Evolutionary conservation across 208 protist genomes (phyloP), one percentile per base, ranked within the genome.

Genomic region (Porcisia hertigi): DNA sequence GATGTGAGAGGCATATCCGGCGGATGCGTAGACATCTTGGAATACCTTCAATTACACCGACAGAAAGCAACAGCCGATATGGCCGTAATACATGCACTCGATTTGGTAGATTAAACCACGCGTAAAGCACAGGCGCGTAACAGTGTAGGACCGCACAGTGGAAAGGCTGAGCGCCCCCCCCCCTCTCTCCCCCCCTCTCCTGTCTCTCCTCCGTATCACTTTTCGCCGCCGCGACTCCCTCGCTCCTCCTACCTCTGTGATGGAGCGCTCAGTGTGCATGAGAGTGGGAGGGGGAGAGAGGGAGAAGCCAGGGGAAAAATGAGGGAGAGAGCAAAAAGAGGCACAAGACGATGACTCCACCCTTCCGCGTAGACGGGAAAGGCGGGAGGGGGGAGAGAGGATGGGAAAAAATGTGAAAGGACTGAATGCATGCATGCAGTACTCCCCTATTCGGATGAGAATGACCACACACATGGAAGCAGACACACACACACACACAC

Each of bases 241-340:
- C 47, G 5, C 11, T 52, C 11, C 47, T 52, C 11, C 11, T 1
- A 52, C 47, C 47, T 52, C 11, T 52, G 11, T 12, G 47, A 52
- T 5, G 11, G 47, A 5, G 47, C 0, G 47, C 47, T 5, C 47
- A 52, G 18, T 12, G 60, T 7, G 14, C 58, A 12, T 25, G 16
- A 30, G 36, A 11, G 14, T 65, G 41, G 18, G 34, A 12, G 30
- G 8, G n/a, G 16, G 3, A 25, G 1, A 45, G 12, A 52, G 18
- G 18, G 25, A 14, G 2, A 43, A 43, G 16, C 5, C 82, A 71
- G 53, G 47, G 60, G n/a, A 82, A 70, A 66, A 75, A 60, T 16
- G 47, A 73, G n/a, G 43, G 9, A 34, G 8, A 36, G 23, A 11
- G 30, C 0, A 41, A 12, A 23, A 39, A 9, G 60, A 9, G 1